These are phyloP conservation scores for Fusarium sp. DNA, from an alignment of 2,329 filamentous ascomycete species.

Conservation along the genomic window DNA sequence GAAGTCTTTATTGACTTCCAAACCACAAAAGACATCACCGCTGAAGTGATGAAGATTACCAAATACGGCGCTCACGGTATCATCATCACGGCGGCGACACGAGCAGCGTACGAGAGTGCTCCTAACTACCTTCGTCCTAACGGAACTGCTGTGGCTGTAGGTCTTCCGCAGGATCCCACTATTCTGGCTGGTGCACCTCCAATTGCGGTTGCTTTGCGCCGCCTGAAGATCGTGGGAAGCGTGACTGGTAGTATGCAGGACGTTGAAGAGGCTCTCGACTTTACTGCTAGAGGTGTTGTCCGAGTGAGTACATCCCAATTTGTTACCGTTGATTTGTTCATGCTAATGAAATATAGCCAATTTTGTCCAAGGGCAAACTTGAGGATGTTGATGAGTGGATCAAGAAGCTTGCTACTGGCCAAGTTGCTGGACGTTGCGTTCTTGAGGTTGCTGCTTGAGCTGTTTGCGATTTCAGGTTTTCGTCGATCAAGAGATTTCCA, in stretches of 20 bases:
- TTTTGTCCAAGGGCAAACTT: conserved; percentile 44
- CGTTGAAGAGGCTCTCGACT: conserved; percentile 47
- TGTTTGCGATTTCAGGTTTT: neutral
- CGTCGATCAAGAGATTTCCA: neutral
- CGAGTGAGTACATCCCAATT: conserved; percentile 16
- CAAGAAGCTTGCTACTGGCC: conserved; percentile 39
- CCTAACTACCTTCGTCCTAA: conserved; percentile 83
- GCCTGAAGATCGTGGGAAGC: conserved; percentile 46
- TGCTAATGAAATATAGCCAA: conserved; percentile 35
- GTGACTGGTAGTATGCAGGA: conserved; percentile 43
- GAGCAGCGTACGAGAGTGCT: conserved; percentile 95
- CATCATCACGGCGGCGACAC: conserved; percentile 82
- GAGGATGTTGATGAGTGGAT: conserved; percentile 45
- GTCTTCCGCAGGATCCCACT: conserved; percentile 68
- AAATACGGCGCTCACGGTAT: conserved; percentile 89
- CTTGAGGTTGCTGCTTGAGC: conserved; percentile 31
- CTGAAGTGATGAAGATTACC: conserved; percentile 77
- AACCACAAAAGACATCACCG: conserved; percentile 79
- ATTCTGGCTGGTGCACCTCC: conserved; percentile 43
- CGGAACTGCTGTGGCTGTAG: conserved; percentile 86
- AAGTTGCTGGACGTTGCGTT: conserved; percentile 45
- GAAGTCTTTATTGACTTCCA: conserved; percentile 82
- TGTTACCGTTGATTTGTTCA: rapidly evolving
- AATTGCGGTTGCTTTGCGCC: conserved; percentile 28
- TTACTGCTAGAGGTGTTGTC: conserved; percentile 44